A percentile compares a stretch with the other conserved stretches of the same genome.
These are phyloP conservation scores for Buxus sempervirens DNA, from an alignment of 164 flowering plant genomes.

Conservation along the genomic window DNA sequence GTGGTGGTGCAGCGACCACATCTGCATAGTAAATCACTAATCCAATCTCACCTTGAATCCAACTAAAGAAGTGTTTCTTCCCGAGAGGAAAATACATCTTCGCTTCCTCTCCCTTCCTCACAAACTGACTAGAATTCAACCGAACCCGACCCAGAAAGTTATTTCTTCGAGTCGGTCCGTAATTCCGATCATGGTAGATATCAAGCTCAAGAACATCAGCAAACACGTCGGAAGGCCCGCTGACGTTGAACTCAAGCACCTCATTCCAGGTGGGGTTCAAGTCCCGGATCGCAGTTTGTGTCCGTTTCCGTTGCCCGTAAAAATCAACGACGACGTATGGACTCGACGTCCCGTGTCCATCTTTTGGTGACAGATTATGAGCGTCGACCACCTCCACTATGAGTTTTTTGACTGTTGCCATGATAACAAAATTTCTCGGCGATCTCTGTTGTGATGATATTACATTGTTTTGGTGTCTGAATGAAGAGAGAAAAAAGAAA, in stretches of 20 bases:
- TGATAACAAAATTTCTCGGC: neutral
- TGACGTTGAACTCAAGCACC: conserved; percentile 54
- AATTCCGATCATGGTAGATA: conserved; percentile 51
- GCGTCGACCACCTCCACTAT: conserved; percentile 82
- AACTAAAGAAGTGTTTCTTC: conserved; percentile 55
- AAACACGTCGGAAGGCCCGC: conserved; percentile 38
- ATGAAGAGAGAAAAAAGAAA: neutral
- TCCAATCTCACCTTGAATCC: conserved; percentile 83
- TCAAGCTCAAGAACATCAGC: conserved; percentile 64
- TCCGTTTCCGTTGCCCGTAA: conserved; percentile 70
- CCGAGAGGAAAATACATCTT: conserved; percentile 64
- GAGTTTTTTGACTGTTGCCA: conserved; percentile 41
- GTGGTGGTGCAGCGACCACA: conserved; percentile 33
- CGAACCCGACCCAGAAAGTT: conserved; percentile 68
- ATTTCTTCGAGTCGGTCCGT: conserved; percentile 60
- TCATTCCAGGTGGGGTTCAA: conserved; percentile 85
- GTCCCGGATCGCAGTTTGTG: conserved; percentile 46
- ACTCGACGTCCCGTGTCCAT: conserved; percentile 83
- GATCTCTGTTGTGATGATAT: neutral
- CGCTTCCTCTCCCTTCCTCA: conserved; percentile 77
- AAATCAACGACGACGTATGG: conserved; percentile 71
- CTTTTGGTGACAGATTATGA: conserved; percentile 63
- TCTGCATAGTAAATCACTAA: conserved; percentile 63
- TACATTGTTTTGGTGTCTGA: neutral
- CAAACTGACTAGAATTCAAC: conserved; percentile 60